phyloP scores from a whole-genome alignment of 140 eudicot genomes.

The Flaveria floridana region DNA sequence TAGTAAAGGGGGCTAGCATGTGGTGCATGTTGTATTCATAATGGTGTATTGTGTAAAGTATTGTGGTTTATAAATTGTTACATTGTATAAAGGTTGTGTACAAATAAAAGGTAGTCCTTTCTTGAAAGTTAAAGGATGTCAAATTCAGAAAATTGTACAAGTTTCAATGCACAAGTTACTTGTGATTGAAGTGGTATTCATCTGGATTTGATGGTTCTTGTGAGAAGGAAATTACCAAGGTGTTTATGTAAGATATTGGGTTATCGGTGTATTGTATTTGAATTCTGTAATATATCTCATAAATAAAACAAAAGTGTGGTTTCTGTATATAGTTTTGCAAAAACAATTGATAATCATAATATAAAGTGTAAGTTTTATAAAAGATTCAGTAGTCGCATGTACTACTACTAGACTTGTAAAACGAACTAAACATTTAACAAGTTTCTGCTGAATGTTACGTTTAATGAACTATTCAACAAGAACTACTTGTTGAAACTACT shows the following conservation, averaged over 20 bases:
- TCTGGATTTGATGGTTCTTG: slow-evolving; percentile 14
- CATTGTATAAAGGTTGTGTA: slow-evolving; percentile 11
- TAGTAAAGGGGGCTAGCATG: slow-evolving; percentile 26
- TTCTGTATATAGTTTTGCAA: background rate
- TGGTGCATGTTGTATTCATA: background rate
- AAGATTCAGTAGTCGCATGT: too few species aligned
- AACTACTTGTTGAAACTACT: too few species aligned
- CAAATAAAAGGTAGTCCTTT: slow-evolving; percentile 7
- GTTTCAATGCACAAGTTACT: slow-evolving; percentile 16
- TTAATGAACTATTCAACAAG: too few species aligned
- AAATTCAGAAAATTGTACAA: slow-evolving; percentile 11
- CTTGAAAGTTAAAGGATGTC: slow-evolving; percentile 9
- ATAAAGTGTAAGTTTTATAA: background rate
- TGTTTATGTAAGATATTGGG: slow-evolving; percentile 31
- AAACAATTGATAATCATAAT: background rate
- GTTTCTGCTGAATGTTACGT: too few species aligned
- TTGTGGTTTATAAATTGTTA: slow-evolving; percentile 1
- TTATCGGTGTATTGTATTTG: slow-evolving; percentile 2
- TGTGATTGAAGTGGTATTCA: slow-evolving; percentile 5
- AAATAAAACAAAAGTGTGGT: slow-evolving; percentile 21
- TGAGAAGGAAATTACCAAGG: slow-evolving; percentile 19
- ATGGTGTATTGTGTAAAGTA: background rate
- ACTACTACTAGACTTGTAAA: too few species aligned
- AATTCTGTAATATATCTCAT: slow-evolving; percentile 22
- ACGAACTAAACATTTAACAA: too few species aligned